These are phyloP conservation scores for Amanita muscaria DNA, from an alignment of 768 basidiomycete species.

Conservation along the genomic window DNA sequence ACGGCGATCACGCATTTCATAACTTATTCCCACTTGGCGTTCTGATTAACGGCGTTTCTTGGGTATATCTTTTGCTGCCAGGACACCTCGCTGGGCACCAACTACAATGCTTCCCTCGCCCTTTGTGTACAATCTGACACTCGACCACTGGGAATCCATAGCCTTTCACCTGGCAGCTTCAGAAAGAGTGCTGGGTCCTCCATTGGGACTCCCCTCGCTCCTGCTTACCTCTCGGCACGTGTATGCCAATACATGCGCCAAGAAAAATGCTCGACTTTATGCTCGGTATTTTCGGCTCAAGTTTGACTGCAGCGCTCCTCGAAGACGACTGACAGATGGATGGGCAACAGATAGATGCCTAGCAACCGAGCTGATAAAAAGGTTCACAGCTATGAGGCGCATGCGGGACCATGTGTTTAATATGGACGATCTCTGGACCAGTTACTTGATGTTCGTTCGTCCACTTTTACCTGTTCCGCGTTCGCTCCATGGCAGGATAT, in stretches of 20 bases:
- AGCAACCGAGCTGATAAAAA: conserved; percentile 34
- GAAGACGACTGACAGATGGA: conserved; percentile 27
- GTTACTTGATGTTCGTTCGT: conserved; percentile 36
- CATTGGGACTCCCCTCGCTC: conserved; percentile 27
- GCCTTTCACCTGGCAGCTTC: conserved; percentile 29
- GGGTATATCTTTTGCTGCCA: conserved; percentile 1
- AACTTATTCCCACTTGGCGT: conserved; percentile 11
- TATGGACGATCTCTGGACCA: conserved; percentile 42
- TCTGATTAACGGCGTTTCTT: conserved; percentile 6
- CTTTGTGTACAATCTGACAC: conserved; percentile 15
- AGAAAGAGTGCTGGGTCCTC: conserved; percentile 34
- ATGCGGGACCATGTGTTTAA: conserved; percentile 24
- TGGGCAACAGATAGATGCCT: conserved; percentile 30
- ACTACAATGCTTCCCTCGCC: conserved; percentile 10
- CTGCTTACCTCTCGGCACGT: conserved; percentile 30
- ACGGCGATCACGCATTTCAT: conserved; percentile 22
- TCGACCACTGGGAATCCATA: conserved; percentile 31
- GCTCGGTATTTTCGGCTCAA: conserved; percentile 36
- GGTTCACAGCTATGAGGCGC: conserved; percentile 32
- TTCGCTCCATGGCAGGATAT: not conserved
- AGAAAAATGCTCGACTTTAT: conserved; percentile 30
- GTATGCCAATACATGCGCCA: conserved; percentile 25
- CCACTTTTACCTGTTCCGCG: not conserved
- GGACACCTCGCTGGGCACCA: not conserved
- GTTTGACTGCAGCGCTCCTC: conserved; percentile 33